Conservation (phyloP, 768 basidiomycete genomes). For the Clitopilus passeckerianus region DNA sequence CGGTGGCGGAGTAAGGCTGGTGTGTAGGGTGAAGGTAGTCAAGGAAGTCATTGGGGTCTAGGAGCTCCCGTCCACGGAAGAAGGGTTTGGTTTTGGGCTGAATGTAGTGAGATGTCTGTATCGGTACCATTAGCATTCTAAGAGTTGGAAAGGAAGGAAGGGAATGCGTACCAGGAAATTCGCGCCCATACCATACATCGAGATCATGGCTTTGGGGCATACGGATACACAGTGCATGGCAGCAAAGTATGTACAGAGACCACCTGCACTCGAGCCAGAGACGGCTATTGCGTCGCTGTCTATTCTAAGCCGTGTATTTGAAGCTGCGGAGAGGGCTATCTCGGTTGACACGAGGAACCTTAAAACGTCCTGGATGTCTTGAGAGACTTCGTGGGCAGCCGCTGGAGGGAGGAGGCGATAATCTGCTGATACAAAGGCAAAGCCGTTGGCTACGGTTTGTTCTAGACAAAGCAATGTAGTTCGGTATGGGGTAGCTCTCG, state of each 20-base stretch:
- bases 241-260: slow-evolving; percentile 59
- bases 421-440: slow-evolving; percentile 58
- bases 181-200: slow-evolving; percentile 63
- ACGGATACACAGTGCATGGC: slow-evolving; percentile 44
- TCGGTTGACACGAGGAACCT: slow-evolving; percentile 30
- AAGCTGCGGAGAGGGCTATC: slow-evolving; percentile 8
- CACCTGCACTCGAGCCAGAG: slow-evolving; percentile 57
- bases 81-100: slow-evolving; percentile 43
- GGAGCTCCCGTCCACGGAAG: slow-evolving; percentile 49
- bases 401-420: slow-evolving; percentile 53
- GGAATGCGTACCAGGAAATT: slow-evolving; percentile 39
- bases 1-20: background rate
- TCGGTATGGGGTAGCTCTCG: background rate
- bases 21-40: slow-evolving; percentile 43
- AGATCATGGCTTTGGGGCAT: slow-evolving; percentile 48
- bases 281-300: slow-evolving; percentile 43
- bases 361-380: slow-evolving; percentile 56
- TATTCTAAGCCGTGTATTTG: slow-evolving; percentile 19
- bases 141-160: background rate
- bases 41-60: slow-evolving; percentile 41
- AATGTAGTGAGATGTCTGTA: slow-evolving; percentile 48
- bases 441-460: slow-evolving; percentile 40
- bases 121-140: background rate
- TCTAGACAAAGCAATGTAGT: slow-evolving; percentile 23
- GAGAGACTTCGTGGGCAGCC: slow-evolving; percentile 51